These are phyloP conservation scores for Favolaschia claudopus DNA, from an alignment of 768 basidiomycete species.

Conservation along the genomic window DNA sequence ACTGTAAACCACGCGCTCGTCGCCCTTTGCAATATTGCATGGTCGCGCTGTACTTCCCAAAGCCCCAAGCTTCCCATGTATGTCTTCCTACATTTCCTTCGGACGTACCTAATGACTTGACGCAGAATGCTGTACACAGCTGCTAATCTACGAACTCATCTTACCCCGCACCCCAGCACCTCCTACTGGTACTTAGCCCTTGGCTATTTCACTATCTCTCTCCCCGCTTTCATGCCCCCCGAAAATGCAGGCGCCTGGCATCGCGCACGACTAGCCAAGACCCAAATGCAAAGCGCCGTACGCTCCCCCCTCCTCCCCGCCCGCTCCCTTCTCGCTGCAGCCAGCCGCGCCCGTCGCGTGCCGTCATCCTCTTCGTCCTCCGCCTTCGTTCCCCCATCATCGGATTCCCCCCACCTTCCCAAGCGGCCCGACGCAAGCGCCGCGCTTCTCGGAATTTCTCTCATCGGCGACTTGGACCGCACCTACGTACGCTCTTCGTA, in stretches of 20 bases:
- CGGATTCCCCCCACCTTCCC: slow-evolving; percentile 11
- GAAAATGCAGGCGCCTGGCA: slow-evolving; percentile 60
- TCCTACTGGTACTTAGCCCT: slow-evolving; percentile 72
- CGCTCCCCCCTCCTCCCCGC: slow-evolving; percentile 58
- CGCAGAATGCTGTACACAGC: slow-evolving; percentile 73
- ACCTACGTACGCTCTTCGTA: slow-evolving; percentile 63
- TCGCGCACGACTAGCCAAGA: slow-evolving; percentile 59
- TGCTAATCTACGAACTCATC: slow-evolving; percentile 65
- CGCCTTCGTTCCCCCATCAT: slow-evolving; percentile 49
- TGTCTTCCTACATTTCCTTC: slow-evolving; percentile 3
- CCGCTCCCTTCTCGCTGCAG: slow-evolving; percentile 55
- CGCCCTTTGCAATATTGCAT: slow-evolving; percentile 65
- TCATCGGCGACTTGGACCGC: slow-evolving; percentile 73
- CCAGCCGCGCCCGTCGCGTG: slow-evolving; percentile 38
- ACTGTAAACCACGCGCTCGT: slow-evolving; percentile 69
- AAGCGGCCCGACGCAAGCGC: slow-evolving; percentile 33
- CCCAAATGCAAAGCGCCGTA: slow-evolving; percentile 56
- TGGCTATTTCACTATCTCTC: slow-evolving; percentile 70
- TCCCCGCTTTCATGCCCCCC: slow-evolving; percentile 66
- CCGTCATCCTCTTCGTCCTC: slow-evolving; percentile 5
- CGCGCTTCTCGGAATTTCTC: slow-evolving; percentile 65
- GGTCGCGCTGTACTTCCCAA: slow-evolving; percentile 43
- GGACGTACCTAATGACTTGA: neutral
- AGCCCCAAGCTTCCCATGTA: slow-evolving; percentile 37
- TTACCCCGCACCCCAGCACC: slow-evolving; percentile 39